Evolutionary conservation across 306 rosid genomes (phyloP).

Genomic region (Amphicarpaea edgeworthii): DNA sequence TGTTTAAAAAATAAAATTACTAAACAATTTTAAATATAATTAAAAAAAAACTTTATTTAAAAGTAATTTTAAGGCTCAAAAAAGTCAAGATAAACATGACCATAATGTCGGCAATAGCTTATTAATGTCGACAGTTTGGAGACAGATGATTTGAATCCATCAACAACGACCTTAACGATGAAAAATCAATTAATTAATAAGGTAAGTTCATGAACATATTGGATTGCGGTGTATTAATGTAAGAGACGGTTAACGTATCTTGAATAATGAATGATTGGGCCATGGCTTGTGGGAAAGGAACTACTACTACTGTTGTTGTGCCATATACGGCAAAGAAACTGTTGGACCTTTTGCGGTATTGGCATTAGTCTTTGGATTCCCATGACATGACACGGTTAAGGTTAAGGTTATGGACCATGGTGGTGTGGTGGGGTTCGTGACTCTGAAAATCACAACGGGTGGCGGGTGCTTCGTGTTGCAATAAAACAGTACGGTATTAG

Average conservation of each 20-base stretch:
- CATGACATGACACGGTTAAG: constrained; percentile 13
- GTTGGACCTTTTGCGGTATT: not conserved
- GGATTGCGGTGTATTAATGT: not conserved
- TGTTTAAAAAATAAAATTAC: no score
- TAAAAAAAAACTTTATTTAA: not conserved
- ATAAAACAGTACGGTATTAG: constrained; percentile 48
- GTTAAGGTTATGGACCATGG: constrained; percentile 14
- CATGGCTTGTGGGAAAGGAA: not conserved
- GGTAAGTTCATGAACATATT: not conserved
- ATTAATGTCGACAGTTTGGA: constrained; percentile 16
- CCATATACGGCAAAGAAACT: not conserved
- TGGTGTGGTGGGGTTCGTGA: constrained; percentile 46
- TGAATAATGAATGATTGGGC: not conserved
- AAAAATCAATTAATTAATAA: constrained; percentile 3
- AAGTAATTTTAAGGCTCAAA: not conserved
- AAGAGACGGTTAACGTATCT: not conserved
- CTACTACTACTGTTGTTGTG: not conserved
- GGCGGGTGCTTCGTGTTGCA: constrained; percentile 41
- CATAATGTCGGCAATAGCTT: constrained; percentile 1
- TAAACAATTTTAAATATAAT: not conserved
- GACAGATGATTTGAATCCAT: not conserved
- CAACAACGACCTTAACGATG: not conserved
- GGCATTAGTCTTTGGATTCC: constrained; percentile 49
- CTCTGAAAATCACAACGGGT: constrained; percentile 36
- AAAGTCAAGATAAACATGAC: not conserved